Conservation (phyloP, 2,329 filamentous ascomycete genomes). For the Erysiphe pulchra region DNA sequence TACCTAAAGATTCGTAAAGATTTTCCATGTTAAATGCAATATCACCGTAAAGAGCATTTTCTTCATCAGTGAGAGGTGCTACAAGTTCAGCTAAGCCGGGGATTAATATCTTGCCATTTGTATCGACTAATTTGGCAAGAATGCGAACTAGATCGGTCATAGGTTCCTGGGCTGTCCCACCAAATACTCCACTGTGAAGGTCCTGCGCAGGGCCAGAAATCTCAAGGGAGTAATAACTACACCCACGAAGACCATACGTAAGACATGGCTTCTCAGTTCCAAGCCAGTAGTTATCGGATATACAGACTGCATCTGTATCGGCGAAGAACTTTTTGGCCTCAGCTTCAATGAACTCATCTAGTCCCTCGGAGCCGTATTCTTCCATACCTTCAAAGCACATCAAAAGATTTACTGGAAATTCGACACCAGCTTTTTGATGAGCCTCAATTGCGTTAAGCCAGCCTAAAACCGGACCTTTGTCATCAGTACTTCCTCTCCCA, state of each 20-base stretch:
- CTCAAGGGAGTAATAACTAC: conserved; percentile 92
- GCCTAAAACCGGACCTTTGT: conserved; percentile 90
- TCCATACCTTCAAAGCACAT: conserved; percentile 99
- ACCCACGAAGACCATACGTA: conserved; percentile 87
- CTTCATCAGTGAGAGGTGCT: conserved; percentile 62
- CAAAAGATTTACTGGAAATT: conserved; percentile 89
- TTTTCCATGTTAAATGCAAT: conserved; percentile 96
- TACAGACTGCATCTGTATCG: conserved; percentile 87
- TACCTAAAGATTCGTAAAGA: conserved; percentile 74
- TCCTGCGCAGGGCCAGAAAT: conserved; percentile 80
- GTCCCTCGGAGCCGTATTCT: conserved; percentile 87
- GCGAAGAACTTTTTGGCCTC: conserved; percentile 91
- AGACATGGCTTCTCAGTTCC: conserved; percentile 95
- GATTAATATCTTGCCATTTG: conserved; percentile 76
- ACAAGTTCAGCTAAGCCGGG: conserved; percentile 88
- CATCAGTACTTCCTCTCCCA: conserved; percentile 82
- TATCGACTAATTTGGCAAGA: conserved; percentile 64
- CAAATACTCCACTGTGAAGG: conserved; percentile 90
- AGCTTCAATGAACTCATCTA: conserved; percentile 78
- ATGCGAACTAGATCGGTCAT: conserved; percentile 88
- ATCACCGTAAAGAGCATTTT: conserved; percentile 62
- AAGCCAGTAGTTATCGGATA: conserved; percentile 99
- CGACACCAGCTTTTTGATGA: conserved; percentile 79
- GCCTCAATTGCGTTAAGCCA: conserved; percentile 98
- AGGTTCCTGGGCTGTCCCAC: conserved; percentile 85